A percentile compares a stretch with the other conserved stretches of the same genome.
Conservation (phyloP, 208 protist species). For the Crithidia bombi region DNA sequence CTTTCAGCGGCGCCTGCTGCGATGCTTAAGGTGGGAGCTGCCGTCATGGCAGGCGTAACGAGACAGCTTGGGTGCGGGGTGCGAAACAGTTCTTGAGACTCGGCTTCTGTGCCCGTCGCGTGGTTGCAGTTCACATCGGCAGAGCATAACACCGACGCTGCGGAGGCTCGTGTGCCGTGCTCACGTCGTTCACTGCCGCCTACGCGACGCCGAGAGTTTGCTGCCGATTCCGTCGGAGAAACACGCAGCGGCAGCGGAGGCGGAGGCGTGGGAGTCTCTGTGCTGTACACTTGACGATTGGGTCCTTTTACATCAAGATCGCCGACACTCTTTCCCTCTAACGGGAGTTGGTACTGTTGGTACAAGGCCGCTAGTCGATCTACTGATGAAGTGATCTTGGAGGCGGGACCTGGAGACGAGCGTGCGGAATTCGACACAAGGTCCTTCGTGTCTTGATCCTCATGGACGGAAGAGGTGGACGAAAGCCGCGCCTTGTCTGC, state of each 20-base stretch:
- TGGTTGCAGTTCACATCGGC: background rate
- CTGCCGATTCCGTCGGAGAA: background rate
- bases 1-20: background rate
- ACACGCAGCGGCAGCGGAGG: background rate
- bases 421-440: background rate
- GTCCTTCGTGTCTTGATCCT: too few relatives aligned
- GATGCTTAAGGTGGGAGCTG: background rate
- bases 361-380: constrained; percentile 30
- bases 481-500: background rate
- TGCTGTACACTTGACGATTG: background rate
- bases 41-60: background rate
- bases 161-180: background rate
- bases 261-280: background rate
- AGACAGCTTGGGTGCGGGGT: background rate
- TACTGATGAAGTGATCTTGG: constrained; percentile 1
- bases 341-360: constrained; percentile 21
- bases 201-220: background rate
- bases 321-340: background rate
- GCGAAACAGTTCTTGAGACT: background rate
- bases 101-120: background rate
- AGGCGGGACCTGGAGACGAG: background rate
- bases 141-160: background rate
- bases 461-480: background rate
- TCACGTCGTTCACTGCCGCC: background rate
- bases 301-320: too few relatives aligned